These are phyloP conservation scores for Stephania cephalantha DNA, from an alignment of 164 flowering plant genomes.

Conservation along the genomic window DNA sequence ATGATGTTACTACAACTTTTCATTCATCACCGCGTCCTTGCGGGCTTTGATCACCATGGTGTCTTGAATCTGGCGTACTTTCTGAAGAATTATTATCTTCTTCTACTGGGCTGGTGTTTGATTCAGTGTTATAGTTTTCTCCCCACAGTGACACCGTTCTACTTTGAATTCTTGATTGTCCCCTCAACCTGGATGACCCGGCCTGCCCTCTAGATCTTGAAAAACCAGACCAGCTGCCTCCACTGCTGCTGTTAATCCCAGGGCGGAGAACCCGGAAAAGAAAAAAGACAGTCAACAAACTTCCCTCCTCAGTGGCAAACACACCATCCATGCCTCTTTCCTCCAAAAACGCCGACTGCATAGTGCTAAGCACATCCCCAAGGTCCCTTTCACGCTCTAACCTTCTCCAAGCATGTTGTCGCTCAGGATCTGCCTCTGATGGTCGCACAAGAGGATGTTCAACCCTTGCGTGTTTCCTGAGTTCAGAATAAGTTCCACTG, in stretches of 20 bases:
- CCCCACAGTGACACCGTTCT: slow-evolving; percentile 56
- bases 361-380: slow-evolving; percentile 75
- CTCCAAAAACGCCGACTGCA: slow-evolving; percentile 63
- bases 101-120: not conserved
- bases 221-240: slow-evolving; percentile 35
- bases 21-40: not conserved
- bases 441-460: slow-evolving; percentile 75
- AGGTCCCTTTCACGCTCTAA: slow-evolving; percentile 75
- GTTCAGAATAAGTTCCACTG: slow-evolving; percentile 66
- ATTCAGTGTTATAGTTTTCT: slow-evolving; percentile 37
- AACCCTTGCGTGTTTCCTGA: slow-evolving; percentile 74
- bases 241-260: slow-evolving; percentile 9
- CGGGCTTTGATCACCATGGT: not conserved
- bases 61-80: not conserved
- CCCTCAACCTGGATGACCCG: not conserved
- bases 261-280: slow-evolving; percentile 37
- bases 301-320: slow-evolving; percentile 38
- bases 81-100: not conserved
- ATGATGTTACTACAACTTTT: not conserved
- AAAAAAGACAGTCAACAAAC: slow-evolving; percentile 58
- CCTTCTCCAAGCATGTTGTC: slow-evolving; percentile 73
- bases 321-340: slow-evolving; percentile 25
- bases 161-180: slow-evolving; percentile 32
- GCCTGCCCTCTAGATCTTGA: slow-evolving; percentile 47
- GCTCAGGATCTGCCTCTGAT: slow-evolving; percentile 64